Percentiles rank a stretch among this genome's conserved stretches.
phyloP scores from a whole-genome alignment of 179 eudicot genomes.

The Camellia oleifera region DNA sequence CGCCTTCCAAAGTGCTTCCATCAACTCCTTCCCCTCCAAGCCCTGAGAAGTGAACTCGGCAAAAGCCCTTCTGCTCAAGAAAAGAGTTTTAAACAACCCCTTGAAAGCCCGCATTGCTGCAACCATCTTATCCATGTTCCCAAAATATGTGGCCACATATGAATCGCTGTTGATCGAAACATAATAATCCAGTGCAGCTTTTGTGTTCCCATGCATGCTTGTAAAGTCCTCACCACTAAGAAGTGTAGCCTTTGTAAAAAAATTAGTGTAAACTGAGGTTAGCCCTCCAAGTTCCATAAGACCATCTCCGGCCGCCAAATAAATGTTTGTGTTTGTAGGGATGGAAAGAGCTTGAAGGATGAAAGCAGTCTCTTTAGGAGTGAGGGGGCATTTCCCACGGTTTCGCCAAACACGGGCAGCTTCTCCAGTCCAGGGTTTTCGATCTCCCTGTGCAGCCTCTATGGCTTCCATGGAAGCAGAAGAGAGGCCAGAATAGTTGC shows the following conservation, averaged over 20 bases:
- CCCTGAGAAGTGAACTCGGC: slow-evolving; percentile 60
- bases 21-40: slow-evolving; percentile 49
- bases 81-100: slow-evolving; percentile 70
- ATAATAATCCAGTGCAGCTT: slow-evolving; percentile 91
- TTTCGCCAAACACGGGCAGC: slow-evolving; percentile 78
- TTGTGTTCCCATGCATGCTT: slow-evolving; percentile 95
- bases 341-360: slow-evolving; percentile 75
- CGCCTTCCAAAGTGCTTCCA: slow-evolving; percentile 66
- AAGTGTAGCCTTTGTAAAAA: slow-evolving; percentile 66
- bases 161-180: slow-evolving; percentile 85
- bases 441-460: slow-evolving; percentile 69
- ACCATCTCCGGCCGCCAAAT: slow-evolving; percentile 96
- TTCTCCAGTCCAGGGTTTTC: slow-evolving; percentile 95
- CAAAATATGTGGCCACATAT: slow-evolving; percentile 86
- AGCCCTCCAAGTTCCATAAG: slow-evolving; percentile 85
- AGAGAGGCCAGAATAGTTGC: slow-evolving; percentile 67
- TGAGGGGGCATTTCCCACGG: slow-evolving; percentile 96
- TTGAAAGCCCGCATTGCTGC: slow-evolving; percentile 87
- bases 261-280: slow-evolving; percentile 64
- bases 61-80: slow-evolving; percentile 72
- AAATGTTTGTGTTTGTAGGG: slow-evolving; percentile 69
- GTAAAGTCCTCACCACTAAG: slow-evolving; percentile 60
- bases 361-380: slow-evolving; percentile 82
- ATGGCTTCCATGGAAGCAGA: slow-evolving; percentile 63
- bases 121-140: slow-evolving; percentile 99